These are phyloP conservation scores for Clonostachys chloroleuca DNA, from an alignment of 2,329 filamentous ascomycete species.

Conservation along the genomic window DNA sequence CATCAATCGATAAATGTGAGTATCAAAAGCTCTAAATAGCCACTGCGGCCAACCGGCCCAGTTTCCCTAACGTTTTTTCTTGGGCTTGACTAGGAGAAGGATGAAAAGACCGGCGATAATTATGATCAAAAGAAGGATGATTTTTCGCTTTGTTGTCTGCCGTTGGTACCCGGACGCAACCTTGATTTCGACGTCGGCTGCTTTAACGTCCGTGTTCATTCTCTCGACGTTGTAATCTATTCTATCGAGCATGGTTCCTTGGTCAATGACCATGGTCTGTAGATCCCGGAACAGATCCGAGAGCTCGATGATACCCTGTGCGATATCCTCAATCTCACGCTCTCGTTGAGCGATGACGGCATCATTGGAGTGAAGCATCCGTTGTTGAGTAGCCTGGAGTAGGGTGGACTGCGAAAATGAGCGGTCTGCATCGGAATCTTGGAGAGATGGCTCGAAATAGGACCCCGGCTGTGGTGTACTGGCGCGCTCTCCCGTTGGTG, in stretches of 20 bases:
- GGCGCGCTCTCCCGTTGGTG: conserved; percentile 45
- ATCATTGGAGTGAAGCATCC: conserved; percentile 71
- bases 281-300: conserved; percentile 96
- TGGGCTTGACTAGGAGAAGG: conserved; percentile 75
- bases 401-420: conserved; percentile 88
- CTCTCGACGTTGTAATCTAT: conserved; percentile 98
- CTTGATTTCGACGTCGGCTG: conserved; percentile 85
- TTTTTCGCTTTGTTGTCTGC: conserved; percentile 83
- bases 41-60: not conserved
- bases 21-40: not conserved
- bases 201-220: conserved; percentile 91
- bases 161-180: conserved; percentile 87
- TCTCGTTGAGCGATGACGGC: conserved; percentile 85
- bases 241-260: conserved; percentile 86
- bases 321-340: conserved; percentile 95
- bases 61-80: conserved; percentile 25
- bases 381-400: conserved; percentile 69
- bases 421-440: conserved; percentile 91
- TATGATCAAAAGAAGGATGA: conserved; percentile 83
- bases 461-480: conserved; percentile 43
- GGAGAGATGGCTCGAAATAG: conserved; percentile 81
- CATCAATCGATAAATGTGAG: conserved; percentile 1
- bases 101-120: conserved; percentile 86
- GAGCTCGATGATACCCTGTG: conserved; percentile 94
- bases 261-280: conserved; percentile 91